Percentiles rank a stretch among this genome's conserved stretches.
Conservation (phyloP, 2,329 filamentous ascomycete genomes). For the Phialophora chinensis region DNA sequence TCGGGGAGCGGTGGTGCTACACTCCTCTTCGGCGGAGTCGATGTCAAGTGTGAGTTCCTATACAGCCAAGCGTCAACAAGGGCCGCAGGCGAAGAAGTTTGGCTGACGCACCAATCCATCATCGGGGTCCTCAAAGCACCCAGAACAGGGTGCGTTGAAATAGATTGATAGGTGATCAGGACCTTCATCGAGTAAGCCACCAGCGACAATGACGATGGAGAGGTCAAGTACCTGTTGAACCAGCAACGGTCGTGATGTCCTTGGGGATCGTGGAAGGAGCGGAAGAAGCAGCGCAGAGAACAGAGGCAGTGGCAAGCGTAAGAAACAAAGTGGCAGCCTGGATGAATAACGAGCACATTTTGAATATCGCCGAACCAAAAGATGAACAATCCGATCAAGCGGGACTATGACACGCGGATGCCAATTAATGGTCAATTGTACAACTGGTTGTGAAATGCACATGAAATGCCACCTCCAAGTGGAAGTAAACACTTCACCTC, state of each 20-base stretch:
- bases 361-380: conserved; percentile 16
- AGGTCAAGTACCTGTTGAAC: conserved; percentile 36
- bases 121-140: conserved; percentile 32
- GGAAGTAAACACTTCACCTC: conserved; percentile 19
- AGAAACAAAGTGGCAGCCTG: conserved; percentile 33
- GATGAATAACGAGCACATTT: conserved; percentile 28
- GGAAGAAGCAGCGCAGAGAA: conserved; percentile 25
- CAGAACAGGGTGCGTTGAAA: conserved; percentile 36
- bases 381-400: conserved; percentile 9
- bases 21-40: conserved; percentile 40
- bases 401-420: conserved; percentile 6
- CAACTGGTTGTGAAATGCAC: conserved; percentile 10
- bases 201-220: neutral
- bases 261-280: conserved; percentile 18
- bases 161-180: conserved; percentile 33
- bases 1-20: conserved; percentile 39
- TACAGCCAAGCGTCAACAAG: conserved; percentile 18
- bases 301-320: conserved; percentile 26
- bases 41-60: conserved; percentile 43
- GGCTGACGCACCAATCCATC: conserved; percentile 35
- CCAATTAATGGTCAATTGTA: conserved; percentile 14
- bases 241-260: conserved; percentile 37
- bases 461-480: conserved; percentile 19
- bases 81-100: conserved; percentile 4
- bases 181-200: conserved; percentile 24